These are phyloP conservation scores for Delphinella strobiligena DNA, from an alignment of 2,329 filamentous ascomycete species.

Conservation along the genomic window DNA sequence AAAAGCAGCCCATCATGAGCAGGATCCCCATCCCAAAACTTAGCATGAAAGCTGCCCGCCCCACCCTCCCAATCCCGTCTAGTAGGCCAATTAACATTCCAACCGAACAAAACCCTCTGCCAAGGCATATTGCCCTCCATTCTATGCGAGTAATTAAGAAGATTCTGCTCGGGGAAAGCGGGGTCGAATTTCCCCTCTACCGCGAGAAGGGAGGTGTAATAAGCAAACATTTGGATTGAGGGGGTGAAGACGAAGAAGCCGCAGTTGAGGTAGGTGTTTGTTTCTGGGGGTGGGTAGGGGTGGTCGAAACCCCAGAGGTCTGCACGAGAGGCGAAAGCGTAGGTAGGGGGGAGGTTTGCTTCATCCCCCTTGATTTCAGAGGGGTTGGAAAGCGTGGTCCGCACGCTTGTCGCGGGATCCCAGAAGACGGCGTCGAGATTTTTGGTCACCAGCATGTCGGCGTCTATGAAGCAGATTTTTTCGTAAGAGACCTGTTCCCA, in stretches of 20 bases:
- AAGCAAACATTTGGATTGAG: slow-evolving; percentile 20
- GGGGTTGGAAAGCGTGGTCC: slow-evolving; percentile 16
- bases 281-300: slow-evolving; percentile 17
- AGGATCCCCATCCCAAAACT: slow-evolving; percentile 27
- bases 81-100: slow-evolving; percentile 29
- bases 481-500: slow-evolving; percentile 21
- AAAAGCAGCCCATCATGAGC: slow-evolving; percentile 23
- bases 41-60: slow-evolving; percentile 26
- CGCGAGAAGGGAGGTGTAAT: slow-evolving; percentile 23
- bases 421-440: slow-evolving; percentile 22
- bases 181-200: slow-evolving; percentile 23
- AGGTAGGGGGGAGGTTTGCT: slow-evolving; percentile 23
- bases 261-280: slow-evolving; percentile 20
- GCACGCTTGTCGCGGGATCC: slow-evolving; percentile 23
- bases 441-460: slow-evolving; percentile 19
- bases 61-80: slow-evolving; percentile 24
- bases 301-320: slow-evolving; percentile 14
- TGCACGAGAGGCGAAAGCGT: slow-evolving; percentile 26
- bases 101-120: slow-evolving; percentile 25
- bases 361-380: slow-evolving; percentile 20
- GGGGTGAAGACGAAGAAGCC: slow-evolving; percentile 29
- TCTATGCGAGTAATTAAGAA: slow-evolving; percentile 29
- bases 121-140: slow-evolving; percentile 29
- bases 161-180: slow-evolving; percentile 24
- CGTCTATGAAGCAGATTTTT: slow-evolving; percentile 25